Evolutionary conservation across 306 rosid genomes (phyloP).

Genomic region (Adenanthera pavonina): DNA sequence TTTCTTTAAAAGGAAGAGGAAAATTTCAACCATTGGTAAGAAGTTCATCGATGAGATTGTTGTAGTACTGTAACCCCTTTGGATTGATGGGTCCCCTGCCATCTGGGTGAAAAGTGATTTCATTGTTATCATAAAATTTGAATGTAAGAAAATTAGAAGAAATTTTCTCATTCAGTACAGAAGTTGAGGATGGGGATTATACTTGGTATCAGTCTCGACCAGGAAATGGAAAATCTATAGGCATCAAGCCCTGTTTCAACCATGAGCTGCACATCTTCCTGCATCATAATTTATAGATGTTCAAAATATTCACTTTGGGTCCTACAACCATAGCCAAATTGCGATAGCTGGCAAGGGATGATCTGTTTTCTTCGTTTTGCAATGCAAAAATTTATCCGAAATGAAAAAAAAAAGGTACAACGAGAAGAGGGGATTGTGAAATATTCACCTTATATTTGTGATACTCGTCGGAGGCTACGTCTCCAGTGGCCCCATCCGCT

Average conservation of each 20-base stretch:
- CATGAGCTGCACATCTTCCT: slow-evolving; percentile 87
- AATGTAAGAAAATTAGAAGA: neutral
- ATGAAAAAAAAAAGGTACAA: neutral
- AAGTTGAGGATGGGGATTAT: neutral
- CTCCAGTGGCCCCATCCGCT: slow-evolving; percentile 59
- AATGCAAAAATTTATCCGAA: too few species aligned
- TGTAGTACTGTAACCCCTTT: slow-evolving; percentile 73
- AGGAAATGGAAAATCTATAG: slow-evolving; percentile 88
- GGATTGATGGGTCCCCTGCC: slow-evolving; percentile 82
- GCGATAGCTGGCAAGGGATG: neutral
- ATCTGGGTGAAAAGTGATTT: slow-evolving; percentile 40
- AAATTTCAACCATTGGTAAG: slow-evolving; percentile 48
- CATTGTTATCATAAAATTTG: neutral
- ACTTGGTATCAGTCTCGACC: slow-evolving; percentile 90
- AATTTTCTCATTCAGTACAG: neutral
- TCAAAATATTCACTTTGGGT: too few species aligned
- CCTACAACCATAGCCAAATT: neutral
- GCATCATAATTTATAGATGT: slow-evolving; percentile 1
- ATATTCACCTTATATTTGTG: slow-evolving; percentile 73
- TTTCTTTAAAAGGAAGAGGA: neutral
- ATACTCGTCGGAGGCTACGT: slow-evolving; percentile 67
- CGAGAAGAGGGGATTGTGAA: neutral
- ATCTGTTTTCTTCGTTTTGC: too few species aligned
- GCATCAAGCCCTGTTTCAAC: slow-evolving; percentile 78
- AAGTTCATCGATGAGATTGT: slow-evolving; percentile 69